phyloP scores from a whole-genome alignment of 2,329 filamentous ascomycete species.

The Nemania serpens region DNA sequence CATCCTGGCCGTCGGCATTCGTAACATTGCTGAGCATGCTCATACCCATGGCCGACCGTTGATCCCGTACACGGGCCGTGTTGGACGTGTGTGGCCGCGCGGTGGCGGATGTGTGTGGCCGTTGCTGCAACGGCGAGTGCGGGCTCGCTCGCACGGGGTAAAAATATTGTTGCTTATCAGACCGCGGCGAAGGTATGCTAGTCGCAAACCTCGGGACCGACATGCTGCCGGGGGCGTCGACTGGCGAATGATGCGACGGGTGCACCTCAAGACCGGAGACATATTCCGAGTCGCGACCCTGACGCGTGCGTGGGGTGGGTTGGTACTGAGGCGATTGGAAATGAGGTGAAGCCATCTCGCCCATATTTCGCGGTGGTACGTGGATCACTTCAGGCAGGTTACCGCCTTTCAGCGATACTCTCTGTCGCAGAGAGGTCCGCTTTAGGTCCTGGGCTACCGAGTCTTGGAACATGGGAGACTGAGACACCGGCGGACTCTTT shows the following conservation, averaged over 20 bases:
- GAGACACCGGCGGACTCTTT: constrained; percentile 38
- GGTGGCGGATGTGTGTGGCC: constrained; percentile 58
- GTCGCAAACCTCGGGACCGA: constrained; percentile 46
- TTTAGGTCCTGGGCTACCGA: constrained; percentile 32
- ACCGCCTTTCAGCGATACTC: constrained; percentile 57
- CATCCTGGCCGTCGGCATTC: constrained; percentile 46
- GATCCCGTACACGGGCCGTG: constrained; percentile 51
- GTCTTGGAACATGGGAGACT: constrained; percentile 23
- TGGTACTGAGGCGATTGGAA: constrained; percentile 31
- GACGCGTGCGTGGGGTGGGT: constrained; percentile 37
- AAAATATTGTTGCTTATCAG: constrained; percentile 61
- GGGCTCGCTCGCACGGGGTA: constrained; percentile 66
- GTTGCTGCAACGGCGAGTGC: constrained; percentile 65
- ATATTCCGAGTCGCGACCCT: constrained; percentile 53
- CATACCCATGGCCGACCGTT: constrained; percentile 60
- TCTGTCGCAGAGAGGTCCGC: constrained; percentile 56
- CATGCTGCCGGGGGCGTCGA: constrained; percentile 40
- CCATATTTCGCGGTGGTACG: constrained; percentile 51
- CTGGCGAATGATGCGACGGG: constrained; percentile 43
- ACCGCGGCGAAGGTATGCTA: constrained; percentile 54
- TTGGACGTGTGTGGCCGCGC: constrained; percentile 42
- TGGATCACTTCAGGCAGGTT: constrained; percentile 58
- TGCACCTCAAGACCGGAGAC: constrained; percentile 53
- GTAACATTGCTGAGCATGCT: constrained; percentile 62
- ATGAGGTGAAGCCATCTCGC: constrained; percentile 43